Evolutionary conservation across 106 monocot species (phyloP), one percentile per base, ranked within the genome.

Genomic region (Apostasia ramifera): DNA sequence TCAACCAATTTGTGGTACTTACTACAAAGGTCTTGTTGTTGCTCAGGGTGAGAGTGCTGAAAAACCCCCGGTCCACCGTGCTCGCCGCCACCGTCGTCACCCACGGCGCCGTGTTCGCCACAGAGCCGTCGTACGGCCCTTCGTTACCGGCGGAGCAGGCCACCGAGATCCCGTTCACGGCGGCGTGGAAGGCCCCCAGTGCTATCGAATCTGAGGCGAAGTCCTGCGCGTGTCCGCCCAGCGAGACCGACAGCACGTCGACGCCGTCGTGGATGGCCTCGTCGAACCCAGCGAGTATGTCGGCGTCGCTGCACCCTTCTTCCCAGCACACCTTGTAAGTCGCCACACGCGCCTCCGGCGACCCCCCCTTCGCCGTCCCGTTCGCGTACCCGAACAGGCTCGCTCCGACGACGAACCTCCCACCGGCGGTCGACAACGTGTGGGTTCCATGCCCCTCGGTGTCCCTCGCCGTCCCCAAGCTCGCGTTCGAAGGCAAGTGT

Each of bases 351-450:
- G 89, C 89, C 1, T 9, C 11, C 14, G 89, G 89, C 1, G 85
- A 67, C 26, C 89, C 89, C 5, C 89, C 85, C 42, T 66, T 77
- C 46, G 81, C 89, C 0, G 82, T 85, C n/a, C 89, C 89, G 4
- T 72, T 82, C 44, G 77, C 89, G 47, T 73, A 70, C 26, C 84
- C 84, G 53, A 85, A 80, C 38, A 82, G 4, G 70, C 48, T 85
- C 51, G 77, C 81, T 1, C 59, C 40, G 2, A 72, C 63, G 4
- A 85, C 85, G 43, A 73, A 55, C 2, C 45, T 14, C n/a, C 85
- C 89, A 1, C 13, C 89, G 55, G 83, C 83, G 5, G 90, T 86
- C 38, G 90, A 90, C 41, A 90, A 82, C 13, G 89, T 90, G 83
- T 90, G 89, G 5, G 83, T 85, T 13, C 89, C 89, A 45, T 90